Percentiles rank a stretch among this genome's conserved stretches.
Conservation (phyloP, 2,329 filamentous ascomycete genomes). For the Penicillium sp. region DNA sequence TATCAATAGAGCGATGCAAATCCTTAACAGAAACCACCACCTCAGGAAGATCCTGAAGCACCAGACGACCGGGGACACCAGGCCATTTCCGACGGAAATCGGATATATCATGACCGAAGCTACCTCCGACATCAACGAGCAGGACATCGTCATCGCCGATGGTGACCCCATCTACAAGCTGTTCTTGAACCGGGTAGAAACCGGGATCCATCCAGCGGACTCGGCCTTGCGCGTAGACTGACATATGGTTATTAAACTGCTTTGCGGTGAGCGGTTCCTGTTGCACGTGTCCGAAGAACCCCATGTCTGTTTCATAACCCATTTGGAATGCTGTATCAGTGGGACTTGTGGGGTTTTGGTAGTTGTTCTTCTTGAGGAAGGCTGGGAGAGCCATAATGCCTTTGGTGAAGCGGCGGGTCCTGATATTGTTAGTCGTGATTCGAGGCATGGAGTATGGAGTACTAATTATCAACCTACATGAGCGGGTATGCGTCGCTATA, state of each 20-base stretch:
- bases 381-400: slow-evolving; percentile 22
- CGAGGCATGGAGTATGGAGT: not conserved
- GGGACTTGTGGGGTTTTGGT: slow-evolving; percentile 24
- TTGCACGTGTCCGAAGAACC: slow-evolving; percentile 27
- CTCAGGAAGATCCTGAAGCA: slow-evolving; percentile 50
- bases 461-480: not conserved
- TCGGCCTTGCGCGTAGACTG: slow-evolving; percentile 21
- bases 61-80: slow-evolving; percentile 40
- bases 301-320: slow-evolving; percentile 23
- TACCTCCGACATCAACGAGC: slow-evolving; percentile 47
- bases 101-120: slow-evolving; percentile 42
- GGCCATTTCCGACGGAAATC: slow-evolving; percentile 41
- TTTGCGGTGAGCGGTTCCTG: slow-evolving; percentile 18
- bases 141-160: slow-evolving; percentile 22
- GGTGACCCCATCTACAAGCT: slow-evolving; percentile 14
- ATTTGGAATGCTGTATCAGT: slow-evolving; percentile 27
- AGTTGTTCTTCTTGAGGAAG: slow-evolving; percentile 25
- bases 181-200: slow-evolving; percentile 29
- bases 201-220: slow-evolving; percentile 26
- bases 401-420: slow-evolving; percentile 19
- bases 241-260: slow-evolving; percentile 27
- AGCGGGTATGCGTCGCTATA: not conserved
- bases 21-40: slow-evolving; percentile 32
- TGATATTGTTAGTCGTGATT: not conserved
- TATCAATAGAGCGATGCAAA: slow-evolving; percentile 1